phyloP scores from a whole-genome alignment of 805 yeast species.

The Metschnikowia arizonensis region DNA sequence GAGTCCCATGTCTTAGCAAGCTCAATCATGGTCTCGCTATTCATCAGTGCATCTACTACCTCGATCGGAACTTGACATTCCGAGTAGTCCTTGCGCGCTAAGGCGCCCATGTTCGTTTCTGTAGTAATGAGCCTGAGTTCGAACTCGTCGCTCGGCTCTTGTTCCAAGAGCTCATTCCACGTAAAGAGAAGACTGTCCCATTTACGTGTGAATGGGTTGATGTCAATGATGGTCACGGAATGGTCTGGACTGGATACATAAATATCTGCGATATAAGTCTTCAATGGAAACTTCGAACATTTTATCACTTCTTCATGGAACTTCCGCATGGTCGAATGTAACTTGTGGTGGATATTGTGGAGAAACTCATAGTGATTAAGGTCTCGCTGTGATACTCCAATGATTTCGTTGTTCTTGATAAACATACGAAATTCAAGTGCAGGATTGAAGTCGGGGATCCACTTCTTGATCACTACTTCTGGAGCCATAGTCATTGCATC shows the following conservation, averaged over 20 bases:
- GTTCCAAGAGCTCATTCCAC: conserved; percentile 69
- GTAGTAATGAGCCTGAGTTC: conserved; percentile 65
- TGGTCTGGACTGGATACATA: conserved; percentile 75
- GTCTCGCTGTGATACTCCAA: conserved; percentile 85
- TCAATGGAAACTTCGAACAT: conserved; percentile 21
- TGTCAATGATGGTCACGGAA: conserved; percentile 68
- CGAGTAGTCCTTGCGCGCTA: conserved; percentile 76
- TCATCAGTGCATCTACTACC: conserved; percentile 75
- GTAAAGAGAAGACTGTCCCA: conserved; percentile 77
- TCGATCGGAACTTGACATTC: conserved; percentile 92
- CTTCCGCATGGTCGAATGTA: conserved; percentile 45
- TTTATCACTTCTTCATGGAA: conserved; percentile 49
- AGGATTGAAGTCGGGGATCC: conserved; percentile 74
- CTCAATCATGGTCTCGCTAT: conserved; percentile 66
- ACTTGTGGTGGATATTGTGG: conserved; percentile 43
- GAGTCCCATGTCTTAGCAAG: conserved; percentile 59
- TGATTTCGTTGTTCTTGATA: conserved; percentile 55
- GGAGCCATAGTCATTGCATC: conserved; percentile 29
- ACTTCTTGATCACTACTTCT: conserved; percentile 75
- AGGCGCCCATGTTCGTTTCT: conserved; percentile 66
- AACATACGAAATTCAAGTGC: conserved; percentile 90
- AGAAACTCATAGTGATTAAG: conserved; percentile 76
- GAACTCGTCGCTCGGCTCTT: conserved; percentile 32
- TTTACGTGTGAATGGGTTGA: conserved; percentile 77
- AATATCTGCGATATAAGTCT: conserved; percentile 65